A percentile compares a stretch with the other conserved stretches of the same genome.
Conservation (phyloP, 495 filamentous ascomycete species). For the Xylaria telfairii region DNA sequence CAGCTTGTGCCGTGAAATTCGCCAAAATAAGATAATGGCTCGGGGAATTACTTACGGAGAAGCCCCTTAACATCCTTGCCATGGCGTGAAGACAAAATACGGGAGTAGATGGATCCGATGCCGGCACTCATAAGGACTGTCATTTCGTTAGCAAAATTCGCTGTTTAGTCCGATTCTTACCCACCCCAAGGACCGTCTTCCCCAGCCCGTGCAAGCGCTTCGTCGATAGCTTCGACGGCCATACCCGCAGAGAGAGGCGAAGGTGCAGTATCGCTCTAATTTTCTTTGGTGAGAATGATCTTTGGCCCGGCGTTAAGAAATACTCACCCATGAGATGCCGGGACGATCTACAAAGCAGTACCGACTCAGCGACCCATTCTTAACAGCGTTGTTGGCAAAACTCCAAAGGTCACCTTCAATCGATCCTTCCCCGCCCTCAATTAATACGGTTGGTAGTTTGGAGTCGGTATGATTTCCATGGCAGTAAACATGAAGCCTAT, state of each 20-base stretch:
- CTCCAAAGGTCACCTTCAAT: constrained; percentile 78
- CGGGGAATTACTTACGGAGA: no score
- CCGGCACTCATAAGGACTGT: constrained; percentile 65
- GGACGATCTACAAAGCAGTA: constrained; percentile 98
- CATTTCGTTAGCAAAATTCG: constrained; percentile 21
- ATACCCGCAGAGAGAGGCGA: constrained; percentile 92
- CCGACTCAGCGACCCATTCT: constrained; percentile 76
- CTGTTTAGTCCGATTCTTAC: constrained; percentile 54
- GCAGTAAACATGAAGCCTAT: constrained; percentile 85
- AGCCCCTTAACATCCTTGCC: constrained; percentile 73
- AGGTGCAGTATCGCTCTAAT: constrained; percentile 80
- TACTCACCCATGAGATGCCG: constrained; percentile 75
- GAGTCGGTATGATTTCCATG: constrained; percentile 69
- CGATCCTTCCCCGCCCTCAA: constrained; percentile 81
- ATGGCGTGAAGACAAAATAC: constrained; percentile 86
- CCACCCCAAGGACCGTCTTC: constrained; percentile 80
- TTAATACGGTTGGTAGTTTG: constrained; percentile 70
- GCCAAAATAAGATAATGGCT: no score
- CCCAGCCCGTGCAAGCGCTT: constrained; percentile 78
- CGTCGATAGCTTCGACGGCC: constrained; percentile 82
- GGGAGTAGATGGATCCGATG: constrained; percentile 82
- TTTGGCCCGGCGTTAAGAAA: not conserved
- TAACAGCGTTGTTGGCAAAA: constrained; percentile 68
- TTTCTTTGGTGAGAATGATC: constrained; percentile 8
- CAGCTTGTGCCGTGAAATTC: no score